phyloP scores from a whole-genome alignment of 1,284 basidiomycete genomes.

The Schizophyllum amplum region DNA sequence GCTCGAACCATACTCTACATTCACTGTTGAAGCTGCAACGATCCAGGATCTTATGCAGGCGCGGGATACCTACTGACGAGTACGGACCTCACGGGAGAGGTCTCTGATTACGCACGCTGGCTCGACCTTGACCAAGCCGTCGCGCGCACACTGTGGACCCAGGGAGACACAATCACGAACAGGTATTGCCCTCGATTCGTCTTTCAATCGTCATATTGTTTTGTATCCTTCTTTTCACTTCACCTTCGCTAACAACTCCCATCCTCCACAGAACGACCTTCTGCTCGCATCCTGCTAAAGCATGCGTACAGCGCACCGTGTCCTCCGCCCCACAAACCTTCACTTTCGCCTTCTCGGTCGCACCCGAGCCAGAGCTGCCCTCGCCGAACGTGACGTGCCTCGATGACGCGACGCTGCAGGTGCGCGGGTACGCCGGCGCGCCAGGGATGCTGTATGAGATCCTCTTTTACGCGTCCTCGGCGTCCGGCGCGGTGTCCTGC shows the following conservation, averaged over 20 bases:
- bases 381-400: slow-evolving; percentile 54
- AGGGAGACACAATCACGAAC: slow-evolving; percentile 32
- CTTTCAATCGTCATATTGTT: not conserved
- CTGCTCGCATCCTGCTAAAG: slow-evolving; percentile 55
- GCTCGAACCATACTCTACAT: not conserved
- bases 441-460: slow-evolving; percentile 68
- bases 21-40: not conserved
- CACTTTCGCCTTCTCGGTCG: slow-evolving; percentile 45
- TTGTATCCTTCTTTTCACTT: too few relatives aligned
- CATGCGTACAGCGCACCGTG: slow-evolving; percentile 47
- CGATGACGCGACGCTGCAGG: slow-evolving; percentile 43
- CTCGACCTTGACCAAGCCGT: slow-evolving; percentile 60
- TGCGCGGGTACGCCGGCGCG: slow-evolving; percentile 42
- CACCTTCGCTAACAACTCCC: too few relatives aligned
- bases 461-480: slow-evolving; percentile 40
- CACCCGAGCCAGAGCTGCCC: slow-evolving; percentile 39
- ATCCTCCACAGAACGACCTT: slow-evolving; percentile 45
- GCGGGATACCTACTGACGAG: slow-evolving; percentile 56
- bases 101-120: slow-evolving; percentile 53
- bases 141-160: slow-evolving; percentile 50
- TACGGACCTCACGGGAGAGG: slow-evolving; percentile 23
- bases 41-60: slow-evolving; percentile 57
- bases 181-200: not conserved
- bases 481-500: slow-evolving; percentile 24
- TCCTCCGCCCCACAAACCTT: slow-evolving; percentile 19